These are phyloP conservation scores for Yamadazyma mexicana DNA, from an alignment of 1,139 yeast species.

Conservation along the genomic window DNA sequence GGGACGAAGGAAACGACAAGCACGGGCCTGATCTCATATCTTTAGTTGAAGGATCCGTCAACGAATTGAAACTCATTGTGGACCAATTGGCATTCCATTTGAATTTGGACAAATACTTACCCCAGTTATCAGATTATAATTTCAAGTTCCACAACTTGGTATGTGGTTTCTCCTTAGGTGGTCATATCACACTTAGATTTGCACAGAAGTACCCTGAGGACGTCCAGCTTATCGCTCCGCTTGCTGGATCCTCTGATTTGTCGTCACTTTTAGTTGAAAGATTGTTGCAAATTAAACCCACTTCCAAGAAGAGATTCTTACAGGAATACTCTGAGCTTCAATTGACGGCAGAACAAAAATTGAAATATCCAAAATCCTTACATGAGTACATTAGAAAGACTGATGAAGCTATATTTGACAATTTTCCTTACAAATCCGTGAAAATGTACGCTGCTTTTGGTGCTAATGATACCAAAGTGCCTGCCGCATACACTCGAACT, in stretches of 20 bases:
- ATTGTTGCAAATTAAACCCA: slow-evolving; percentile 21
- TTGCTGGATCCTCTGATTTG: slow-evolving; percentile 48
- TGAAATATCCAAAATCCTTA: slow-evolving; percentile 35
- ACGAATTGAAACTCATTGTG: slow-evolving; percentile 48
- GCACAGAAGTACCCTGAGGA: slow-evolving; percentile 39
- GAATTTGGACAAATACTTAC: slow-evolving; percentile 31
- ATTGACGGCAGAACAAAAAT: slow-evolving; percentile 26
- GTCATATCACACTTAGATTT: slow-evolving; percentile 53
- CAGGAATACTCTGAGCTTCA: slow-evolving; percentile 34
- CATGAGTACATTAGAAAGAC: slow-evolving; percentile 31
- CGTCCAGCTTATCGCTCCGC: slow-evolving; percentile 44
- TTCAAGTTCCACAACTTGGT: slow-evolving; percentile 36
- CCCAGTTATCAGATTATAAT: slow-evolving; percentile 15
- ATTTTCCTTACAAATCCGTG: slow-evolving; percentile 32
- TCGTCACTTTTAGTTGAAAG: slow-evolving; percentile 45
- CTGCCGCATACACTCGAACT: slow-evolving; percentile 30
- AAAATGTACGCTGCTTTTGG: slow-evolving; percentile 42
- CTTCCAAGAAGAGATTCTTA: slow-evolving; percentile 15
- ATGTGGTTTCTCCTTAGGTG: slow-evolving; percentile 63
- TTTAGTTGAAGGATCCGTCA: slow-evolving; percentile 49
- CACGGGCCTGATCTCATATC: slow-evolving; percentile 60
- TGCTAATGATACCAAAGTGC: slow-evolving; percentile 37
- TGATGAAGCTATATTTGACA: slow-evolving; percentile 35
- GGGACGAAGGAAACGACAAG: slow-evolving; percentile 48
- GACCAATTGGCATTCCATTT: slow-evolving; percentile 50